phyloP scores from a whole-genome alignment of 164 flowering plant genomes.

The Annona cherimola region DNA sequence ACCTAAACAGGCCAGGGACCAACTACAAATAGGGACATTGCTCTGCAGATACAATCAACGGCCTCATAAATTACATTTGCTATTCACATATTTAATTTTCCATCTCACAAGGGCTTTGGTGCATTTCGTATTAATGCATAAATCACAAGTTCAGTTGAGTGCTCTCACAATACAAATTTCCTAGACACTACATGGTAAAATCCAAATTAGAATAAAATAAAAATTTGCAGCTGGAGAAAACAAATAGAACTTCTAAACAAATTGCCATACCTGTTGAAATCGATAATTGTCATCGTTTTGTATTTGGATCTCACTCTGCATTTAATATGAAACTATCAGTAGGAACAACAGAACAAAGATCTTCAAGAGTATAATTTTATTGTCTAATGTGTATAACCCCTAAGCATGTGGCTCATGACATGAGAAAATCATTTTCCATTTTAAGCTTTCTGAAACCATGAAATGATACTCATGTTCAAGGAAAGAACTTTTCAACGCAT shows the following conservation, averaged over 20 bases:
- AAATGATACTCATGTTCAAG: not conserved
- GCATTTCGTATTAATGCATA: not conserved
- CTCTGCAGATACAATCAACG: too few relatives aligned
- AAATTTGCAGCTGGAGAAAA: not conserved
- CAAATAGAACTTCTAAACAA: not conserved
- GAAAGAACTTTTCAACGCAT: too few relatives aligned
- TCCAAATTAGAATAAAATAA: not conserved
- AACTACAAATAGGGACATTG: too few relatives aligned
- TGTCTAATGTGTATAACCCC: too few relatives aligned
- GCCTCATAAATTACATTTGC: too few relatives aligned
- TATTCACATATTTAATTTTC: too few relatives aligned
- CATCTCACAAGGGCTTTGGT: too few relatives aligned
- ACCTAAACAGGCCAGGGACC: not conserved
- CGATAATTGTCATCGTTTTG: conserved; percentile 82
- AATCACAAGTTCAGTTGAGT: not conserved
- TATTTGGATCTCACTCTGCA: conserved; percentile 79
- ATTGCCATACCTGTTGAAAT: conserved; percentile 70
- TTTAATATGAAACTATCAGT: conserved; percentile 7
- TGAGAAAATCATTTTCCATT: too few relatives aligned
- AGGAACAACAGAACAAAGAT: conserved; percentile 9
- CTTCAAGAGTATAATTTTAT: too few relatives aligned
- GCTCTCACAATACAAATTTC: not conserved
- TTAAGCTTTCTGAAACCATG: too few relatives aligned
- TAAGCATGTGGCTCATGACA: too few relatives aligned
- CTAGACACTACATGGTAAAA: not conserved